Evolutionary conservation across 23 red algal species (phyloP), one percentile per base, ranked within the genome.

Genomic region (Cyanidioschyzon merolae): DNA sequence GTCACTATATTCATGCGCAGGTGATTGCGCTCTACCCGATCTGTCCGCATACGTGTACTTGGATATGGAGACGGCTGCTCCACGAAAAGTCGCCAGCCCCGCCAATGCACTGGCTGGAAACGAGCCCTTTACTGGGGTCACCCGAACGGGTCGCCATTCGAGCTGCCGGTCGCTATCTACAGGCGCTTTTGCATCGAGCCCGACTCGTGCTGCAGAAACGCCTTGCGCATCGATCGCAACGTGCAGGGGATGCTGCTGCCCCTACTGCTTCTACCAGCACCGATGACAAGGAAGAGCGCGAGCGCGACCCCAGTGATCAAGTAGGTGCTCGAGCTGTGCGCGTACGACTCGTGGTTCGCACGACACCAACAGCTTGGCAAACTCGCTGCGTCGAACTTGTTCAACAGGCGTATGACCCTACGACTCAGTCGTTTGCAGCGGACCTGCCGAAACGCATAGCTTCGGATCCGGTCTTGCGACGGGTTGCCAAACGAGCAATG

Each of bases 11-110:
- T n/a, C 57, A 85, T 2, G 83, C 67, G 16, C 94, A 91, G 36
- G 88, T 85, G 12, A 57, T 84, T 17, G 45, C 80, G 37, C 58
- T 98, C 26, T 83, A 86, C 31, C 94, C 94, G 16, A 89, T 98
- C 24, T 98, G 94, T 51, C 94, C 94, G 18, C 94, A 98, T 76
- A 85, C 84, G 16, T 80, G 85, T 1, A 88, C 90, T 57, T 74
- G 86, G 39, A 74, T 98, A 38, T 98, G 89, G 88, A 75, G 85
- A 32, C 24, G 37, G 80, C 82, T 80, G 59, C 67, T 38, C 58
- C 85, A 76, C 51, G 79, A 7, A 34, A 40, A 3, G 34, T 68
- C 58, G 51, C n/a, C 67, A 24, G 82, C 88, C 30, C 79, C 88
- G 7, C 58, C 88, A 38, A 80, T 98, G 79, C 79, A 88, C 37